phyloP scores from a whole-genome alignment of 169 alveolate genomes.

The Plasmodium ovale region DNA sequence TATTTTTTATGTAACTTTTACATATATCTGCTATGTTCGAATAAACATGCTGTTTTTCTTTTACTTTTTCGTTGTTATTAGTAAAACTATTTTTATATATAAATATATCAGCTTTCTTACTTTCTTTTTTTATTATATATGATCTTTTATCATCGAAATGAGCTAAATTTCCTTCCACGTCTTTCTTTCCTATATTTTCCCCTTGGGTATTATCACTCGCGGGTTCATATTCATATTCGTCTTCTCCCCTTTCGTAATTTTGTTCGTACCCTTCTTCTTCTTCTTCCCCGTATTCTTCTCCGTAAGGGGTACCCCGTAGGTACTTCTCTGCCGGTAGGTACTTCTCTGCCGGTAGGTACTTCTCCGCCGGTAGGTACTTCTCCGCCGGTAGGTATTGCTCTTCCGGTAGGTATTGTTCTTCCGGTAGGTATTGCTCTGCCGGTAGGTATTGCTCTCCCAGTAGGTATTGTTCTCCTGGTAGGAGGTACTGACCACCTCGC shows the following conservation, averaged over 20 bases:
- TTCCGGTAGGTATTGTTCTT: too few relatives aligned
- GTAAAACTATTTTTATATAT: neutral
- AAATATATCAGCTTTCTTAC: neutral
- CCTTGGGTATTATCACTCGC: too few relatives aligned
- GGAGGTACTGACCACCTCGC: too few relatives aligned
- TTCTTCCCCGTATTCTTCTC: neutral
- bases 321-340: too few relatives aligned
- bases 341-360: too few relatives aligned
- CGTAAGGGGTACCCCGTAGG: too few relatives aligned
- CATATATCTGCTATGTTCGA: conserved; percentile 39
- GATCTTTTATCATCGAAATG: conserved; percentile 2
- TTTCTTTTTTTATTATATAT: neutral
- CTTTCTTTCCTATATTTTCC: too few relatives aligned
- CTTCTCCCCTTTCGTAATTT: neutral
- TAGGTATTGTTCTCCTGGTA: too few relatives aligned
- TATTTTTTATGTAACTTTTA: conserved; percentile 53
- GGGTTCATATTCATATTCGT: neutral
- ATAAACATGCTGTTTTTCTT: conserved; percentile 22
- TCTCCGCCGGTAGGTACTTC: too few relatives aligned
- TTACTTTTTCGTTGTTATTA: neutral
- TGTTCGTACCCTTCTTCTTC: neutral
- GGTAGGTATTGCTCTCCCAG: too few relatives aligned
- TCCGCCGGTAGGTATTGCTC: too few relatives aligned
- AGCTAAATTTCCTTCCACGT: neutral
- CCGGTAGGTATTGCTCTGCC: too few relatives aligned